Conservation (phyloP, 1,284 basidiomycete species). For the Microbotryum scabiosae region DNA sequence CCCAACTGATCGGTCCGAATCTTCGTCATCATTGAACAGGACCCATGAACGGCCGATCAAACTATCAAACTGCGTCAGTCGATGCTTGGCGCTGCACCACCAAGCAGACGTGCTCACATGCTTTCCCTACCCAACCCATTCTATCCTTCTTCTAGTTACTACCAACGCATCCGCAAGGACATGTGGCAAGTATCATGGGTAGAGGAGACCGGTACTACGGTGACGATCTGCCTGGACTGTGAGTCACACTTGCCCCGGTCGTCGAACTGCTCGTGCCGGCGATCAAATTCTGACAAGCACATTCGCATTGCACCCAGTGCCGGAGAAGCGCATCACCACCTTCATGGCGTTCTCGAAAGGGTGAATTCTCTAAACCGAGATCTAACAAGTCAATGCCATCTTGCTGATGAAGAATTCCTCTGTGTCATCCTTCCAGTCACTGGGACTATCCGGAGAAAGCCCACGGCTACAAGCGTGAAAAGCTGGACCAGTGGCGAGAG, state of each 20-base stretch:
- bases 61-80: conserved; percentile 34
- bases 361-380: too few species aligned
- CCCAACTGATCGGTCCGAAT: too few species aligned
- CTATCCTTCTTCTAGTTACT: conserved; percentile 2
- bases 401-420: background rate
- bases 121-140: conserved; percentile 9
- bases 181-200: conserved; percentile 37
- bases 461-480: conserved; percentile 38
- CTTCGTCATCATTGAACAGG: background rate
- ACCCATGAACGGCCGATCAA: conserved; percentile 37
- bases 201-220: conserved; percentile 39
- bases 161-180: conserved; percentile 35
- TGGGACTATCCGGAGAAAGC: conserved; percentile 35
- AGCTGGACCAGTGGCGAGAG: conserved; percentile 37
- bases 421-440: conserved; percentile 16
- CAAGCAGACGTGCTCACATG: background rate
- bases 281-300: too few species aligned
- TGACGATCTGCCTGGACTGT: conserved; percentile 36
- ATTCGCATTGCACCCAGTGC: background rate
- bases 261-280: too few species aligned
- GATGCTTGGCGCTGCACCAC: background rate
- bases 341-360: conserved; percentile 36
- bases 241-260: background rate
- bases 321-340: conserved; percentile 34
- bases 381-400: background rate